These are phyloP conservation scores for Trichoderma citrinoviride DNA, from an alignment of 2,329 filamentous ascomycete genomes.

Conservation along the genomic window DNA sequence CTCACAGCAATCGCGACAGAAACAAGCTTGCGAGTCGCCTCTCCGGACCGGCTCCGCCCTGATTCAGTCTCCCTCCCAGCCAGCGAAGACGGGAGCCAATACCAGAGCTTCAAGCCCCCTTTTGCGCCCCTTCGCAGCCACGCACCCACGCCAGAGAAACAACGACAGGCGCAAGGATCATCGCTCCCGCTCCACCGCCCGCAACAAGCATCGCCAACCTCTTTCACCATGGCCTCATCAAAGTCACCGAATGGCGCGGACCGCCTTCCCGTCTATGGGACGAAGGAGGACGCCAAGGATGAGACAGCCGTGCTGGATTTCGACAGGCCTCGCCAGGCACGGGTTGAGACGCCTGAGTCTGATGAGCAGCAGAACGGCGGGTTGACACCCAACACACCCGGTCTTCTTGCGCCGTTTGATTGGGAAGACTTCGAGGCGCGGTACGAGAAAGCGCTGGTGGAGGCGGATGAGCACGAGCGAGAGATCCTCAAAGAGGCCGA, in stretches of 20 bases:
- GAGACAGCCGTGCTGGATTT: conserved; percentile 28
- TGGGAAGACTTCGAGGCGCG: conserved; percentile 74
- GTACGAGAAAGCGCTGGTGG: conserved; percentile 64
- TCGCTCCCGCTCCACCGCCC: conserved; percentile 9
- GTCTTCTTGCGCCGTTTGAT: conserved; percentile 59
- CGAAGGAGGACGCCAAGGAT: conserved; percentile 22
- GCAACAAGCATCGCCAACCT: background rate
- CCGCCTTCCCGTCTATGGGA: conserved; percentile 11
- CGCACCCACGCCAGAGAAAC: background rate
- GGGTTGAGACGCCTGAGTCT: conserved; percentile 41
- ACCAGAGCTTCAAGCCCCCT: background rate
- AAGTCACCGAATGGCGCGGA: conserved; percentile 19
- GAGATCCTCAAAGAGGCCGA: conserved; percentile 66
- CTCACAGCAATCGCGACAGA: background rate
- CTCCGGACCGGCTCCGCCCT: conserved; percentile 1
- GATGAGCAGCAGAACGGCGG: conserved; percentile 33
- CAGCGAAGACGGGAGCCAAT: background rate
- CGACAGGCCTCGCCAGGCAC: conserved; percentile 25
- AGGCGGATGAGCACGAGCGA: conserved; percentile 62
- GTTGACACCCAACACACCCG: conserved; percentile 49
- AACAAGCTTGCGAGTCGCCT: background rate
- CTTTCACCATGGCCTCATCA: conserved; percentile 24
- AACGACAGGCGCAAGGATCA: conserved; percentile 5
- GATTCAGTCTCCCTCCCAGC: conserved; percentile 1
- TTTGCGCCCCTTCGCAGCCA: background rate